phyloP scores from a whole-genome alignment of 305 asterid genomes.

The Withania somnifera region DNA sequence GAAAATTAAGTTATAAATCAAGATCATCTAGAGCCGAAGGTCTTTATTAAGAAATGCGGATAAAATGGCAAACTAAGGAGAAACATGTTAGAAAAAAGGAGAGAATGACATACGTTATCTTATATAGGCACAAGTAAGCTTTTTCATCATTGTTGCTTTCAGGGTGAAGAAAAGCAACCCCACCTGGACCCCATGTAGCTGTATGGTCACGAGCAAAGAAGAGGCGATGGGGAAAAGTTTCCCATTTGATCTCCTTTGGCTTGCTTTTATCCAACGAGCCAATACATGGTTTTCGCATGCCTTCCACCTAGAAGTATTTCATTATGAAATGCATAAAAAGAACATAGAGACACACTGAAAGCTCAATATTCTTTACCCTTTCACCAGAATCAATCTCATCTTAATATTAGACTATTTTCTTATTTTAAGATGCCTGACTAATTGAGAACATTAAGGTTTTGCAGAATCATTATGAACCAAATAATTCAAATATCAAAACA shows the following conservation, averaged over 20 bases:
- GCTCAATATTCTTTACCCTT: not conserved
- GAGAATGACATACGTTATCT: slow-evolving; percentile 63
- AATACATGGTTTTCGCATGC: slow-evolving; percentile 57
- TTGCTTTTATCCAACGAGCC: slow-evolving; percentile 71
- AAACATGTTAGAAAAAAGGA: not conserved
- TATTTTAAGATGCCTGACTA: not conserved
- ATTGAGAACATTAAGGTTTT: not conserved
- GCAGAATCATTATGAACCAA: not conserved
- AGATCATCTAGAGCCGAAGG: not conserved
- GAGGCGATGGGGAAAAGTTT: slow-evolving; percentile 64
- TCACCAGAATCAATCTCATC: not conserved
- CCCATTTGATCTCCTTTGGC: slow-evolving; percentile 65
- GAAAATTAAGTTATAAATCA: not conserved
- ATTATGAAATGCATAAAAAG: not conserved
- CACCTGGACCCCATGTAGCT: slow-evolving; percentile 90
- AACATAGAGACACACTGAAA: not conserved
- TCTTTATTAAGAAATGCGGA: not conserved
- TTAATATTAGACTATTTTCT: not conserved
- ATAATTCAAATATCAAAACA: not conserved
- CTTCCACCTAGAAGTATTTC: slow-evolving; percentile 52
- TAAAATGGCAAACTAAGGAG: not conserved
- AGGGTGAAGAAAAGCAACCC: slow-evolving; percentile 93
- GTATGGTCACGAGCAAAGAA: slow-evolving; percentile 72
- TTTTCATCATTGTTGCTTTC: slow-evolving; percentile 46
- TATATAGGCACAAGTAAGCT: slow-evolving; percentile 62